Base-by-base conservation (phyloP, 2,329 filamentous ascomycete genomes). In the Emmonsiellopsis sp. region DNA sequence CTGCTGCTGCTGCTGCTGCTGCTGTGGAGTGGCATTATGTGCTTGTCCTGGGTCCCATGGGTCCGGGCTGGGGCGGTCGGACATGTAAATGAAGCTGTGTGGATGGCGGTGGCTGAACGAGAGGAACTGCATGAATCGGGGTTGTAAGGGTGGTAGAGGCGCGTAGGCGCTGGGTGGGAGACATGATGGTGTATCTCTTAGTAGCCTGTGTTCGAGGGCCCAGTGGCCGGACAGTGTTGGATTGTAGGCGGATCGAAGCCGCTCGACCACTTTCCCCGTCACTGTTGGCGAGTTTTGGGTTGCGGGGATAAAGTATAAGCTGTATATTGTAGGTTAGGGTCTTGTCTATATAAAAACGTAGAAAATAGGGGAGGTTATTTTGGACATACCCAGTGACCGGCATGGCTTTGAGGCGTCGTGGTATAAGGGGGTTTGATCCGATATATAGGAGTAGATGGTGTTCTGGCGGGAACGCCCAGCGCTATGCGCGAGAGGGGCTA, bases 221-320 rank as follows among this genome's bases (percentile, higher is more conserved):
- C 70, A 74, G 54, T 68, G 67, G 51, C 68, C 68, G 43, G 68
- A 55, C 46, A 67, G 64, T 11, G 65, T 59, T 16, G 66, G 64
- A 41, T 68, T 65, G 54, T 73, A 68, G 42, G 63, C 56, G 15
- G 68, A 58, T 56, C 65, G 68, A n/a, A 75, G 65, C 47, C 66
- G 67, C 57, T 73, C 68, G 50, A 66, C 67, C 31, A 73, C 57
- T 15, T 61, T 60, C 16, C 58, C 55, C 34, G 71, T 59, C 7
- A 63, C 67, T 5, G 70, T 71, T 35, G 69, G 60, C 30, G 68
- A 60, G 55, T 71, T 72, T 50, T 71, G 68, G 47, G 67, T 69
- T 16, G 69, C 67, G 34, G 70, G 70, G 41, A 73, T 67, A 58
- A 73, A 73, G 59, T 69, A 73, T 53, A 73, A 65, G n/a, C 71